These are phyloP conservation scores for Phytophthora cryptogea DNA, from an alignment of 352 stramenopile genomes.

Conservation along the genomic window DNA sequence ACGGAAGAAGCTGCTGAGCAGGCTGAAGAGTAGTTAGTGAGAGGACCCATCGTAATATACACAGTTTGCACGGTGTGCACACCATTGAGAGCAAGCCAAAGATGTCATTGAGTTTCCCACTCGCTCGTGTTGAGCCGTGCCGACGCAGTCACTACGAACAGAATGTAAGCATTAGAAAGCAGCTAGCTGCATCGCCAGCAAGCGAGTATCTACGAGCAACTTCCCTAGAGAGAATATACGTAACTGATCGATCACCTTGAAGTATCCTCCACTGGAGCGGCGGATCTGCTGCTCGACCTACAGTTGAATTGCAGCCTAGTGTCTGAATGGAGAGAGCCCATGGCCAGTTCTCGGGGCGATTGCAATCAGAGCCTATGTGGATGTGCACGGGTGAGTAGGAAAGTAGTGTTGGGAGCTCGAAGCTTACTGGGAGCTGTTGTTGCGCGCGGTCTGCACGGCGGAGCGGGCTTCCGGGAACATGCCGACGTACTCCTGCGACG, in stretches of 20 bases:
- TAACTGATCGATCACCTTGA: slow-evolving; percentile 25
- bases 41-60: slow-evolving; percentile 25
- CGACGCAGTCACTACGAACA: slow-evolving; percentile 32
- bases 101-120: slow-evolving; percentile 12
- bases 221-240: slow-evolving; percentile 17
- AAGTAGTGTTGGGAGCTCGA: slow-evolving; percentile 24
- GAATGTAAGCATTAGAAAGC: slow-evolving; percentile 35
- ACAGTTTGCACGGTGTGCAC: slow-evolving; percentile 12
- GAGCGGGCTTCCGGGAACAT: slow-evolving; percentile 84
- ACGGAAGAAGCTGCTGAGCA: slow-evolving; percentile 21
- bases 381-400: slow-evolving; percentile 39
- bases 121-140: slow-evolving; percentile 9
- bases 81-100: slow-evolving; percentile 12
- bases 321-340: background rate
- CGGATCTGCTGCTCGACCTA: background rate
- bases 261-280: slow-evolving; percentile 1
- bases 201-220: slow-evolving; percentile 15
- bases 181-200: slow-evolving; percentile 22
- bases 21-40: slow-evolving; percentile 20
- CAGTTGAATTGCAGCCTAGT: slow-evolving; percentile 4
- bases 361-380: slow-evolving; percentile 25
- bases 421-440: slow-evolving; percentile 40
- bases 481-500: slow-evolving; percentile 87
- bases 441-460: slow-evolving; percentile 62
- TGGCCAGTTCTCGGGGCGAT: background rate